Evolutionary conservation across 192 early-diverging fungal species (phyloP), one percentile per base, ranked within the genome.

Genomic region (Podila verticillata): DNA sequence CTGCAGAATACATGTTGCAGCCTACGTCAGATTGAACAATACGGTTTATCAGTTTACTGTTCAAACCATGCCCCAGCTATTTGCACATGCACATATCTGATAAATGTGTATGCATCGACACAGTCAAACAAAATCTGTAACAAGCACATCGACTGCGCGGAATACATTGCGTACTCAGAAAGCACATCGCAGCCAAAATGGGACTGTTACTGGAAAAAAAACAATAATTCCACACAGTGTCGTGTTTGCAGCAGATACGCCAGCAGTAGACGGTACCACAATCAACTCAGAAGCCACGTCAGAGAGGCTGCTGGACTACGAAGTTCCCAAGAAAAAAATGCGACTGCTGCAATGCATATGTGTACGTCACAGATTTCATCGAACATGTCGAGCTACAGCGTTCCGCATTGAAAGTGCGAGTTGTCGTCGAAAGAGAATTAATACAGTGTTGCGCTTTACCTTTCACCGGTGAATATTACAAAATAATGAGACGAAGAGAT

Each of bases 251-350:
- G 57, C 67, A 69, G 59, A 69, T 49, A 61, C 59, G 58, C 49
- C 48, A 70, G 61, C 68, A 70, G 68, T 70, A 70, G 68, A 69
- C 67, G 67, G 67, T 47, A 69, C 67, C 67, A 69, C 58, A 69
- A 61, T 69, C 67, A 69, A 69, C 67, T 49, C 57, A 69, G 58
- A 61, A 69, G 58, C 67, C 67, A 69, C 36, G 67, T 69, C 59
- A 70, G 60, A 70, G 60, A 54, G 68, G 61, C 31, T 62, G 59
- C 68, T 62, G 61, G 60, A 70, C 49, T 62, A 70, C 57, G 30
- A 70, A 56, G 68, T 56, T 70, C 68, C 68, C 68, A 70, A 63
- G 60, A 48, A 63, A 24, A 47, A 70, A 70, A 70, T 57, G 68
- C 68, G 68, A 70, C 68, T 54, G 61, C 59, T 63, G 68, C 48